These are phyloP conservation scores for Rutidosis leptorrhynchoides DNA, from an alignment of 129 eudicot species.

Conservation along the genomic window DNA sequence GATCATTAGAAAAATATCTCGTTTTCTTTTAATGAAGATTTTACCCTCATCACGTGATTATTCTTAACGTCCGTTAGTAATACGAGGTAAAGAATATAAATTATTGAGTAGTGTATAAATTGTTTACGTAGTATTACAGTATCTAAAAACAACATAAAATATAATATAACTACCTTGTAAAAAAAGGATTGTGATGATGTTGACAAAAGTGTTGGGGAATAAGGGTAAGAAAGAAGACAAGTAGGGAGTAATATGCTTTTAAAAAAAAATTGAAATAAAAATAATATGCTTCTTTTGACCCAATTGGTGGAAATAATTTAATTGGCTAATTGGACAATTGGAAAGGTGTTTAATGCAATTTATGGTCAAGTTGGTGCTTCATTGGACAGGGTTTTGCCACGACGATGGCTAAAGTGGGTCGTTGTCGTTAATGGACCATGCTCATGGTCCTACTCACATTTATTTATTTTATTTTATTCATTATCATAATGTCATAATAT, in stretches of 20 bases:
- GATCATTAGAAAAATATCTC: no score
- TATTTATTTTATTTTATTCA: no score
- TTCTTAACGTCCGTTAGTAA: no score
- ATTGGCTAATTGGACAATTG: slow-evolving; percentile 19
- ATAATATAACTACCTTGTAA: no score
- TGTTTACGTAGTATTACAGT: no score
- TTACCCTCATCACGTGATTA: no score
- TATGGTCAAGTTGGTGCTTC: slow-evolving; percentile 28
- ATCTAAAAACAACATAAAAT: no score
- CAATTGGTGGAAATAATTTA: slow-evolving; percentile 9
- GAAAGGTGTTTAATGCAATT: slow-evolving; percentile 30
- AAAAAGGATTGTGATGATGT: slow-evolving; percentile 19
- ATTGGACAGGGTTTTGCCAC: slow-evolving; percentile 40
- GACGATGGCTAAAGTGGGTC: slow-evolving; percentile 15
- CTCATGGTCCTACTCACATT: background rate
- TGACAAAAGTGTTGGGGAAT: slow-evolving; percentile 36
- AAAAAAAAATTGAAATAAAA: no score
- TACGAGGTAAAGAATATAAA: no score
- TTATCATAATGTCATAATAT: background rate
- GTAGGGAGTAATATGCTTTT: no score
- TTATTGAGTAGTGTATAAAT: no score
- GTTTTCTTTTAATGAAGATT: no score
- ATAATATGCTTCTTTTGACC: slow-evolving; percentile 35
- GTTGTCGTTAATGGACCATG: slow-evolving; percentile 4
- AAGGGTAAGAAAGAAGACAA: slow-evolving; percentile 20